Evolutionary conservation across 306 rosid species (phyloP).

Genomic region (Corylus avellana): DNA sequence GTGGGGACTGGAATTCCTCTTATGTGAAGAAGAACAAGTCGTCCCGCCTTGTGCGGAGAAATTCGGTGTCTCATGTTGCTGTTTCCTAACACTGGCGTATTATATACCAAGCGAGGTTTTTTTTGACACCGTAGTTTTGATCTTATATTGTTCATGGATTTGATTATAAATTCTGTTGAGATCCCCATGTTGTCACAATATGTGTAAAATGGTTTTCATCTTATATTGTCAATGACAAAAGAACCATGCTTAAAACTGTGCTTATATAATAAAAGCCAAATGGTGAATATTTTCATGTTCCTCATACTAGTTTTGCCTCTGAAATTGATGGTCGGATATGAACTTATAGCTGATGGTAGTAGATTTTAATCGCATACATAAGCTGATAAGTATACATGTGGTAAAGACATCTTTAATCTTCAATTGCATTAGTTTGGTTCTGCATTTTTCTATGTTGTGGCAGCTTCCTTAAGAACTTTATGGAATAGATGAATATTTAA

Average conservation of each 20-base stretch:
- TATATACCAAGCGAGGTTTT: not conserved
- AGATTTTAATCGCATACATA: too few species aligned
- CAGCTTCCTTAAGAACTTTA: too few species aligned
- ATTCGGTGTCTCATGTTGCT: constrained; percentile 22
- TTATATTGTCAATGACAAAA: not conserved
- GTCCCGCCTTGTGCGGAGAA: constrained; percentile 50
- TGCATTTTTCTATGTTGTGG: too few species aligned
- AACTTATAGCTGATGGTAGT: too few species aligned
- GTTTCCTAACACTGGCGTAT: constrained; percentile 20
- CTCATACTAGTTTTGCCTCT: too few species aligned
- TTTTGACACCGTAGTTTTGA: constrained; percentile 4
- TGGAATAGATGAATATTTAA: too few species aligned
- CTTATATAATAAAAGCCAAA: not conserved
- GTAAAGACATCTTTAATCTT: too few species aligned
- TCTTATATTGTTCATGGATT: not conserved
- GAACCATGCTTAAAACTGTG: not conserved
- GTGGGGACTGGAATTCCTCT: constrained; percentile 94
- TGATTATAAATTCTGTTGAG: not conserved
- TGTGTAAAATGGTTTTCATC: not conserved
- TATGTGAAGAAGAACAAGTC: constrained; percentile 48
- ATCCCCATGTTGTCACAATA: not conserved
- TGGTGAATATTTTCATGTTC: not conserved
- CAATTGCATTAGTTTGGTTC: too few species aligned
- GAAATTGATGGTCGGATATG: too few species aligned
- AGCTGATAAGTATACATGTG: too few species aligned